Base-by-base conservation (phyloP, 495 filamentous ascomycete species). In the Neurospora sp. region DNA sequence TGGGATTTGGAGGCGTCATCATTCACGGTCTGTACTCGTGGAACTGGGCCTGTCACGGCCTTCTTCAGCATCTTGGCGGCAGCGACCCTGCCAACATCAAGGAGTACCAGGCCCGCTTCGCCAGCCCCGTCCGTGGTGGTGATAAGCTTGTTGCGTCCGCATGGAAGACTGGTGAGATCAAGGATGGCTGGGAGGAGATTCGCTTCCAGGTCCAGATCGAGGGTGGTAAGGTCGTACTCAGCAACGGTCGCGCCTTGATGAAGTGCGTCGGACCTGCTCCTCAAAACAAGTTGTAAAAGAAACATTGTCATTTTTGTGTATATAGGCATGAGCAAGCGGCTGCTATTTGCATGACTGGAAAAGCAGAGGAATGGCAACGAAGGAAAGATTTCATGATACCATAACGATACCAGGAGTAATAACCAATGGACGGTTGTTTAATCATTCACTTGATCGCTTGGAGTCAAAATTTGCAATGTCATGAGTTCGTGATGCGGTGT, bases 1-100 rank as follows among this genome's bases (percentile, higher is more conserved):
- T 97, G 92, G 93, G 94, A 37, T 97, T 96, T 78, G 92, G 92
- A 4, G 93, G 94, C 47, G 87, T 88, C 72, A 97, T 96, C 78
- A 94, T 96, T 79, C 94, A 97, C 81, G 94, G 94, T 38, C 83
- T 97, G 38, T 96, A 88, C 81, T 92, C 89, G 72, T 96, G 91
- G 90, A 97, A 96, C 81, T 86, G 89, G 69, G 85, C 92, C 2
- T 88, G 87, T n/a, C 93, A 96, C 77, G 90, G 84, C n/a, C 80
- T 97, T 68, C 83, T 96, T 39, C 84, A 90, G 77, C 83, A 85
- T 69, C 81, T 97, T 10, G 93, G 94, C 37, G 90, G 86, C 6
- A 92, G 91, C 78, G 86, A 97, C 79, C 89, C 93, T 2, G 86
- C 85, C 45, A 95, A 94, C 74, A 84, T 97, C 71, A 90, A 87